Evolutionary conservation across 768 basidiomycete species (phyloP), one percentile per base, ranked within the genome.

Genomic region (Lactarius deliciosus): DNA sequence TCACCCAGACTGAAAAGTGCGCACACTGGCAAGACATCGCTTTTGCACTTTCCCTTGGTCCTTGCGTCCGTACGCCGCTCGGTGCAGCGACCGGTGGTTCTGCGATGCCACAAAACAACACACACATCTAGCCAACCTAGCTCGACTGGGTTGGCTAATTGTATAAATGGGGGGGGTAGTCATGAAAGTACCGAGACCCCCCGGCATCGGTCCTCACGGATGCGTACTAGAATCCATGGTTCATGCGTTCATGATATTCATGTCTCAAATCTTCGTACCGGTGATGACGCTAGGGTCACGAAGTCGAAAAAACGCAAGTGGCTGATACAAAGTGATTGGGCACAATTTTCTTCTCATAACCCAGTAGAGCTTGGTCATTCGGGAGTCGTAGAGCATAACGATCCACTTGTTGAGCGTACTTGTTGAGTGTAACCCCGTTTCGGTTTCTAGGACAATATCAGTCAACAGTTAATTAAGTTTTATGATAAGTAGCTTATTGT

Each of bases 201-300:
- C 28, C 20, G 2, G 38, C 16, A 91, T 90, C 38, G 90, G 90
- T 5, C 90, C 90, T 41, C 90, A 92, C 75, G 83, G 84, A 86
- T 72, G 82, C 83, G 11, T 88, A 34, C 32, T 34, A 84, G 83
- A 81, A 89, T 73, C 89, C 89, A 56, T 92, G 91, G 91, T 13
- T 38, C 36, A 38, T 38, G 36, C 36, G n/a, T n/a, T n/a, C n/a
- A n/a, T n/a, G n/a, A n/a, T n/a, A 38, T 91, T 90, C 2, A 92
- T 92, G 91, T 88, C 90, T 28, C 88, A 86, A 61, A 85, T 92
- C 53, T 85, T 73, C 88, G 90, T 3, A 87, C 87, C 10, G 86
- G 91, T 73, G 79, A 90, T 70, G 90, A 92, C 71, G 73, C 77
- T 20, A 90, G 90, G 70, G 92, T 92, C 54, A 55, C 86, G 67